phyloP scores from a whole-genome alignment of 108 stramenopile genomes.

The Stephanodiscus triporus region DNA sequence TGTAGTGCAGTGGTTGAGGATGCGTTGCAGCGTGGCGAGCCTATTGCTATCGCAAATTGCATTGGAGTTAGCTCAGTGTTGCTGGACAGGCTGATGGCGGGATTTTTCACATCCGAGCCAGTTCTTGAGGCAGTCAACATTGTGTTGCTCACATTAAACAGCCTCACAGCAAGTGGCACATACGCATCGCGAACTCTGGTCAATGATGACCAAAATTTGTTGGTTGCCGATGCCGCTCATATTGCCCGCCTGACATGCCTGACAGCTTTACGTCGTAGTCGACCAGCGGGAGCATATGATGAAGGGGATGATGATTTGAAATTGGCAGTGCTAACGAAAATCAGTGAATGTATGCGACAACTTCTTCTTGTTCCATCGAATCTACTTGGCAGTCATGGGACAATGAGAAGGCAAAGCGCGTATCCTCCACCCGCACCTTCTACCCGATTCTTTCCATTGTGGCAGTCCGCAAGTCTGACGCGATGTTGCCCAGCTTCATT shows the following conservation, averaged over 20 bases:
- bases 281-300: slow-evolving; percentile 62
- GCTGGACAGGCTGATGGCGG: slow-evolving; percentile 74
- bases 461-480: slow-evolving; percentile 72
- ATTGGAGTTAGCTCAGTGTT: slow-evolving; percentile 79
- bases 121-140: slow-evolving; percentile 65
- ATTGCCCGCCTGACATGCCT: slow-evolving; percentile 72
- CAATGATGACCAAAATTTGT: slow-evolving; percentile 63
- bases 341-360: slow-evolving; percentile 57
- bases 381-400: slow-evolving; percentile 45
- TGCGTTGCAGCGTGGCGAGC: slow-evolving; percentile 74
- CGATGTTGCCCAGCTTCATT: slow-evolving; percentile 57
- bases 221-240: slow-evolving; percentile 79
- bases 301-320: slow-evolving; percentile 71
- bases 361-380: slow-evolving; percentile 76
- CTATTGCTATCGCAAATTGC: slow-evolving; percentile 76
- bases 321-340: slow-evolving; percentile 54
- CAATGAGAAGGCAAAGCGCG: slow-evolving; percentile 34
- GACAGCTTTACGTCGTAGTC: slow-evolving; percentile 63
- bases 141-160: slow-evolving; percentile 56
- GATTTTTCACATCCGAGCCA: slow-evolving; percentile 77
- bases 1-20: slow-evolving; percentile 72
- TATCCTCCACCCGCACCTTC: slow-evolving; percentile 57
- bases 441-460: slow-evolving; percentile 68
- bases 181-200: slow-evolving; percentile 58
- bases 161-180: slow-evolving; percentile 62